These are phyloP conservation scores for Rhodotorula babjevae DNA, from an alignment of 768 basidiomycete genomes.

Conservation along the genomic window DNA sequence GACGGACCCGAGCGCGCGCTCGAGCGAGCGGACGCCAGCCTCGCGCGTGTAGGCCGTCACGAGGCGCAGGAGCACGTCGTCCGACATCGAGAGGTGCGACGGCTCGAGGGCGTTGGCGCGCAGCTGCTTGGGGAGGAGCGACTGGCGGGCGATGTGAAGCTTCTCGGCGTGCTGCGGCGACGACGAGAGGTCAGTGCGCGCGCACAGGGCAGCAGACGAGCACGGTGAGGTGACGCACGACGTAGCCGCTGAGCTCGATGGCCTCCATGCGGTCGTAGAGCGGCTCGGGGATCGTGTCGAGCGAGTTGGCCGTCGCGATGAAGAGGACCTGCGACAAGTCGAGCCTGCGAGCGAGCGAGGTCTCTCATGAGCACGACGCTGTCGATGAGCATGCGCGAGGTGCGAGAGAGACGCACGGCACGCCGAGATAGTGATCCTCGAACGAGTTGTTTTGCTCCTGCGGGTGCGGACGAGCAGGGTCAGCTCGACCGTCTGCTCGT, in stretches of 20 bases:
- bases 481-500: no score
- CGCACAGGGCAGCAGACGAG: slow-evolving; percentile 54
- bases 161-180: slow-evolving; percentile 64
- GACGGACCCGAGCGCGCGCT: slow-evolving; percentile 80
- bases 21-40: slow-evolving; percentile 85
- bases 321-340: slow-evolving; percentile 57
- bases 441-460: slow-evolving; percentile 41
- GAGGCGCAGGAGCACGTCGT: slow-evolving; percentile 61
- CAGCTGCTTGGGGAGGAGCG: slow-evolving; percentile 84
- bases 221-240: slow-evolving; percentile 8
- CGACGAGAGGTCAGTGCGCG: slow-evolving; percentile 43
- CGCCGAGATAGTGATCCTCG: slow-evolving; percentile 82
- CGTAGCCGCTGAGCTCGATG: slow-evolving; percentile 64
- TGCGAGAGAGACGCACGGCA: slow-evolving; percentile 47
- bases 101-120: slow-evolving; percentile 66
- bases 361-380: slow-evolving; percentile 20
- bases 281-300: slow-evolving; percentile 82
- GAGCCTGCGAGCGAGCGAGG: neutral
- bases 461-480: neutral
- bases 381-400: neutral
- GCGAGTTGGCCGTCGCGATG: slow-evolving; percentile 84
- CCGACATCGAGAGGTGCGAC: slow-evolving; percentile 62
- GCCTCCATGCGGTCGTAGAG: slow-evolving; percentile 85
- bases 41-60: slow-evolving; percentile 71
- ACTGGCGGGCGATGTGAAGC: slow-evolving; percentile 76